phyloP scores from a whole-genome alignment of 1,284 basidiomycete genomes.

The Filobasidium uniguttulatum region DNA sequence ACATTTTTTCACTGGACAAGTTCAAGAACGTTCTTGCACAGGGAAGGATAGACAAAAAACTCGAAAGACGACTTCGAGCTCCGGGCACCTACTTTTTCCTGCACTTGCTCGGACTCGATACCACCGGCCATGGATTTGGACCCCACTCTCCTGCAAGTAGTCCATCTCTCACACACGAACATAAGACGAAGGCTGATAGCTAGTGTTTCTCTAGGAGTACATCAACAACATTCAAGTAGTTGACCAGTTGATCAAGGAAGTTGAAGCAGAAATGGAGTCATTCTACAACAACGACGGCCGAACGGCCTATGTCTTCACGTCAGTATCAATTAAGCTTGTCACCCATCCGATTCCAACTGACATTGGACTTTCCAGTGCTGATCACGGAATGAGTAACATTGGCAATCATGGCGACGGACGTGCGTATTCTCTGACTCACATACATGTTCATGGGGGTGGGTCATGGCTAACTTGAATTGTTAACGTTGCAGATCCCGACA shows the following conservation, averaged over 20 bases:
- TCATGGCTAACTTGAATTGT: neutral
- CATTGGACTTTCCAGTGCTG: conserved; percentile 40
- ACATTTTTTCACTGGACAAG: conserved; percentile 64
- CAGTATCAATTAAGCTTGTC: neutral
- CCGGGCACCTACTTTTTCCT: conserved; percentile 65
- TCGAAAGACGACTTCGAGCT: conserved; percentile 45
- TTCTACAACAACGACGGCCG: conserved; percentile 57
- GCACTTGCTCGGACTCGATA: conserved; percentile 72
- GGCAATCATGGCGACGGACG: conserved; percentile 84
- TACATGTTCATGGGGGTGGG: neutral
- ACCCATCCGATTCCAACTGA: neutral
- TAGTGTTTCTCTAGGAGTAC: conserved; percentile 49
- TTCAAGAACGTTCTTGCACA: conserved; percentile 50
- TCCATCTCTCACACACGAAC: neutral
- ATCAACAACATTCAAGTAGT: conserved; percentile 72
- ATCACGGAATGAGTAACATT: conserved; percentile 79
- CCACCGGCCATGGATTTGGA: conserved; percentile 73
- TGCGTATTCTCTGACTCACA: conserved; percentile 29
- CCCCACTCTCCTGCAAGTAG: conserved; percentile 55
- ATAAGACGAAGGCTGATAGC: neutral
- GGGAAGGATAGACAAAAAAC: conserved; percentile 43
- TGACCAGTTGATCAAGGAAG: conserved; percentile 57
- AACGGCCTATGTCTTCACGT: conserved; percentile 67
- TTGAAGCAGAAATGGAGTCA: conserved; percentile 49
- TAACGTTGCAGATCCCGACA: conserved; percentile 57